These are phyloP conservation scores for Nepenthes mirabilis DNA, from an alignment of 148 eudicot species.

Conservation along the genomic window DNA sequence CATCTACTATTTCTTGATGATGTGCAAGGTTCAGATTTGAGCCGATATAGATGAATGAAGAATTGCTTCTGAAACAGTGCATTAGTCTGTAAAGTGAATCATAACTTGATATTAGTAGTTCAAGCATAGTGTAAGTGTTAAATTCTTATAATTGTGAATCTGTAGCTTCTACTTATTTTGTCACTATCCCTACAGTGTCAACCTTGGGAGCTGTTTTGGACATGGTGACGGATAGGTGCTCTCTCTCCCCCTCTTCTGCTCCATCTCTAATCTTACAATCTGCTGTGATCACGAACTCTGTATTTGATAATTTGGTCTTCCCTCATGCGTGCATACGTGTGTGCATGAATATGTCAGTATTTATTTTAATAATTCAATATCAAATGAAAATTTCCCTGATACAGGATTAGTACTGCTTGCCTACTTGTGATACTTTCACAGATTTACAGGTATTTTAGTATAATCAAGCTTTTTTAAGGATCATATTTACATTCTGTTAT, in stretches of 20 bases:
- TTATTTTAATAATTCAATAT: background rate
- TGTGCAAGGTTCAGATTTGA: too few species aligned
- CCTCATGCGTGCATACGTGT: background rate
- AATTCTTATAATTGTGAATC: too few species aligned
- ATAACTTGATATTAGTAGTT: too few species aligned
- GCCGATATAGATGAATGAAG: too few species aligned
- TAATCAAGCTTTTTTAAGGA: background rate
- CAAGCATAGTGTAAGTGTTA: too few species aligned
- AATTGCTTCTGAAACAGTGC: too few species aligned
- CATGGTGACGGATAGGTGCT: slow-evolving; percentile 87
- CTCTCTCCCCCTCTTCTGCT: background rate
- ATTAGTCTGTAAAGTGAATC: too few species aligned
- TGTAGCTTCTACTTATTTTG: background rate
- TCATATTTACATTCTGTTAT: background rate
- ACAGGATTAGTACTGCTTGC: slow-evolving; percentile 97
- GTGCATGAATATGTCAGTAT: background rate
- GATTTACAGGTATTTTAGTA: slow-evolving; percentile 55
- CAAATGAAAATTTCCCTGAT: slow-evolving; percentile 4
- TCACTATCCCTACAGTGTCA: slow-evolving; percentile 34
- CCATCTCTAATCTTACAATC: background rate
- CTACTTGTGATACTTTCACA: slow-evolving; percentile 84
- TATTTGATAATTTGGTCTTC: too few species aligned
- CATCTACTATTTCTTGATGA: too few species aligned
- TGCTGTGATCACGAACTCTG: background rate
- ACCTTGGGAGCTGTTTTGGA: slow-evolving; percentile 94